Evolutionary conservation across 768 basidiomycete genomes (phyloP).

Genomic region (Brasilioporus rufonigricans): DNA sequence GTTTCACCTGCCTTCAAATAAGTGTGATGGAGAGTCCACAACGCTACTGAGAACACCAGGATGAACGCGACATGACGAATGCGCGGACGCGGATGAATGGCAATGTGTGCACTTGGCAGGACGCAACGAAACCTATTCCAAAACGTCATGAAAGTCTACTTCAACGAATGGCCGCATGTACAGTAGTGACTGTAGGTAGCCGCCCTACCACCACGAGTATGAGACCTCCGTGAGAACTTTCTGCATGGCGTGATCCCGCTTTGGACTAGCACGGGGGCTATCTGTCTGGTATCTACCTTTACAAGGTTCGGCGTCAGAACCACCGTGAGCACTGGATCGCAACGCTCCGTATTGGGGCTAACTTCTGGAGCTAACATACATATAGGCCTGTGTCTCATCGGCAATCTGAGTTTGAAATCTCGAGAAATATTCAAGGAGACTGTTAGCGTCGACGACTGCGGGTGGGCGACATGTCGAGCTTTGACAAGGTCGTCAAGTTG

Average conservation of each 20-base stretch:
- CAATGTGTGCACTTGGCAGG: neutral
- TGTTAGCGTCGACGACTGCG: neutral
- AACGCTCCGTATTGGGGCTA: too few species aligned
- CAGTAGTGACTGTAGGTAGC: too few species aligned
- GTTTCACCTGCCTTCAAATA: neutral
- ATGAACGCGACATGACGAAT: constrained; percentile 24
- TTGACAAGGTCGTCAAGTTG: constrained; percentile 90
- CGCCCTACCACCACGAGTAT: too few species aligned
- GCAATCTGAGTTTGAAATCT: constrained; percentile 28
- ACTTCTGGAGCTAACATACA: too few species aligned
- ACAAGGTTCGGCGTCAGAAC: too few species aligned
- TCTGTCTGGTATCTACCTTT: too few species aligned
- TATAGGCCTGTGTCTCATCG: too few species aligned
- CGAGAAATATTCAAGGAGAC: neutral
- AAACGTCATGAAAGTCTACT: constrained; percentile 12
- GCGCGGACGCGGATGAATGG: constrained; percentile 5
- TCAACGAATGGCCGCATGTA: too few species aligned
- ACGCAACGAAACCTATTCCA: neutral
- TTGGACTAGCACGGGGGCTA: neutral
- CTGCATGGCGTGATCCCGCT: neutral
- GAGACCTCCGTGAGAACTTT: neutral
- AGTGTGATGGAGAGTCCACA: constrained; percentile 22
- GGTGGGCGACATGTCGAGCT: constrained; percentile 57
- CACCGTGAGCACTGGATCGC: too few species aligned
- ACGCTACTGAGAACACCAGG: constrained; percentile 7